Percentiles rank a stretch among this genome's conserved stretches.
Conservation (phyloP, 805 yeast species). For the Cyberlindnera americana region DNA sequence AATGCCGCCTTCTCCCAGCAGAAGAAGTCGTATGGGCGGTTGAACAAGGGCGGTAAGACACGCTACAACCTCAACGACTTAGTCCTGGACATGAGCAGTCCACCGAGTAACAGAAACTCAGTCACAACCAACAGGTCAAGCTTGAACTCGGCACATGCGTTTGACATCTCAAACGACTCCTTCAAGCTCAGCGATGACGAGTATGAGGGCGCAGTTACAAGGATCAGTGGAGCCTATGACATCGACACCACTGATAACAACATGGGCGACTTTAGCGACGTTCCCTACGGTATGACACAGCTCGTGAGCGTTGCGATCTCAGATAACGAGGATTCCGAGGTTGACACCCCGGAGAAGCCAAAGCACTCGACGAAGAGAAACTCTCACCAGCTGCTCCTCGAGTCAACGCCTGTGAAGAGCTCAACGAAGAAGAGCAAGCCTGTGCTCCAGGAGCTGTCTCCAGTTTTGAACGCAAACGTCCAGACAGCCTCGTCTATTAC, state of each 20-base stretch:
- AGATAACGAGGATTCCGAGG: conserved; percentile 25
- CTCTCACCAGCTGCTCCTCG: conserved; percentile 8
- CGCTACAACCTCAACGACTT: conserved; percentile 25
- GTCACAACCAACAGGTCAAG: conserved; percentile 5
- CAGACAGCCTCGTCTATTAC: conserved; percentile 15
- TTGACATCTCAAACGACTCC: conserved; percentile 27
- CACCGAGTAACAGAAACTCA: conserved; percentile 5
- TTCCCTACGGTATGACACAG: conserved; percentile 20
- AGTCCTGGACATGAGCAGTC: conserved; percentile 17
- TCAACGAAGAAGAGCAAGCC: conserved; percentile 14
- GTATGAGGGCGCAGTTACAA: conserved; percentile 8
- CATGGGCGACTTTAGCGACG: conserved; percentile 19
- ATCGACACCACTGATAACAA: conserved; percentile 7
- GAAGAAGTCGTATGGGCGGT: conserved; percentile 23
- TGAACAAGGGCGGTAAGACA: conserved; percentile 23
- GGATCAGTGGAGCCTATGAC: not conserved
- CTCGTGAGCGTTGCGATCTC: conserved; percentile 24
- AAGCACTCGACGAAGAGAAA: conserved; percentile 8
- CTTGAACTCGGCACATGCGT: conserved; percentile 9
- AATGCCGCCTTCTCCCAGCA: conserved; percentile 8
- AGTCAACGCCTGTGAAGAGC: conserved; percentile 9
- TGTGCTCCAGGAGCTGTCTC: conserved; percentile 22
- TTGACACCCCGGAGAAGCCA: conserved; percentile 18
- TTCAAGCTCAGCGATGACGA: conserved; percentile 25
- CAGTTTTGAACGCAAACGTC: conserved; percentile 10